phyloP scores from a whole-genome alignment of 2,329 filamentous ascomycete species.

The Ustilaginoidea virens region DNA sequence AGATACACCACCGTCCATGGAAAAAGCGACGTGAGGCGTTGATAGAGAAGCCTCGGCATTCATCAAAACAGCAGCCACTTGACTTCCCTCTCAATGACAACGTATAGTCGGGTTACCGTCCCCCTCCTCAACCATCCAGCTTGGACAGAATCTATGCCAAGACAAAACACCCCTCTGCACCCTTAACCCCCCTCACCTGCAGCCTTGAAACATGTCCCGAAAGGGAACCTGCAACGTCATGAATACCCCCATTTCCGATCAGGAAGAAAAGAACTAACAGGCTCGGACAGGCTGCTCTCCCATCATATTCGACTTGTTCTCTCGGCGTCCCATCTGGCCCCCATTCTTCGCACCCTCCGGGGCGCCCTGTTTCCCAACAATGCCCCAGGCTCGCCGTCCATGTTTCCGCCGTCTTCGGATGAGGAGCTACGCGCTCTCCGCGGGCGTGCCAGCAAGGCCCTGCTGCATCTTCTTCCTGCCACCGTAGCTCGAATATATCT shows the following conservation, averaged over 20 bases:
- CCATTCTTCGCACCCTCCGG: conserved; percentile 55
- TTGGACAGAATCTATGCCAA: too few relatives aligned
- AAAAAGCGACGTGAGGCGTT: too few relatives aligned
- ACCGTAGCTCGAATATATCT: conserved; percentile 35
- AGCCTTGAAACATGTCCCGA: too few relatives aligned
- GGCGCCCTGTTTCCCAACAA: conserved; percentile 79
- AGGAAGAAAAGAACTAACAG: conserved; percentile 9
- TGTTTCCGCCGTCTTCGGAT: conserved; percentile 43
- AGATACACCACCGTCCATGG: too few relatives aligned
- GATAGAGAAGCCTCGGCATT: too few relatives aligned
- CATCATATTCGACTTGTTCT: conserved; percentile 42
- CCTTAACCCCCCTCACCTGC: too few relatives aligned
- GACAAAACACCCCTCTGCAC: too few relatives aligned
- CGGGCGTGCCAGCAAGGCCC: conserved; percentile 47
- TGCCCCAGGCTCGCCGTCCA: conserved; percentile 47
- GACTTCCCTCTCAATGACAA: too few relatives aligned
- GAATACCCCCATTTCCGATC: too few relatives aligned
- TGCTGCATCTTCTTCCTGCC: conserved; percentile 32
- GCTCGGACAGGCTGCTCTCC: conserved; percentile 37
- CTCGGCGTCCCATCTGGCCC: conserved; percentile 48
- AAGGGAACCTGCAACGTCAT: not conserved
- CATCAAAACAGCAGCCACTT: too few relatives aligned
- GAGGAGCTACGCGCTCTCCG: conserved; percentile 46
- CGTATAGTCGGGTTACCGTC: too few relatives aligned
- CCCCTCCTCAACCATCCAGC: too few relatives aligned